A percentile compares a stretch with the other conserved stretches of the same genome.
Evolutionary conservation across 1,139 yeast genomes (phyloP).

Genomic region (Hansenula lynferdii): DNA sequence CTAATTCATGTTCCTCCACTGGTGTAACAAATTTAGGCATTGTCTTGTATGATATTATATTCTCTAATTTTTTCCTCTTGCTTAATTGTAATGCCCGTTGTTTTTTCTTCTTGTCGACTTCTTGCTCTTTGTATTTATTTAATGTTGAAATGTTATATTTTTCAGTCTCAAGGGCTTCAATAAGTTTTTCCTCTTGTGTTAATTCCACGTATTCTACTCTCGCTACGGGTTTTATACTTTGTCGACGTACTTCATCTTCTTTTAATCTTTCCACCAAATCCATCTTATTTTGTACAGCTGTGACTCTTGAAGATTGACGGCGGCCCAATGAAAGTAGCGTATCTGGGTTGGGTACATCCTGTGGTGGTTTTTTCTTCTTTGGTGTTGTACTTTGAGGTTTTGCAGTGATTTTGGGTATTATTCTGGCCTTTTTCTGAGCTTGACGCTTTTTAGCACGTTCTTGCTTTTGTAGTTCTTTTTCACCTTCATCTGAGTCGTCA

Average conservation of each 20-base stretch:
- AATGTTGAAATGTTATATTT: constrained; percentile 67
- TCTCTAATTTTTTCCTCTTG: constrained; percentile 51
- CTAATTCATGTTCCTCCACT: constrained; percentile 35
- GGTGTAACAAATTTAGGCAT: constrained; percentile 40
- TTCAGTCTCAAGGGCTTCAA: constrained; percentile 86
- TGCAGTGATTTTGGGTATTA: constrained; percentile 44
- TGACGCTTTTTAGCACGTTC: constrained; percentile 41
- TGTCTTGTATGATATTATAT: constrained; percentile 50
- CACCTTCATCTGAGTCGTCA: constrained; percentile 62
- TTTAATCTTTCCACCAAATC: constrained; percentile 71
- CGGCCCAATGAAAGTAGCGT: constrained; percentile 45
- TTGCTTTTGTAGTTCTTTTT: constrained; percentile 51
- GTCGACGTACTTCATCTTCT: constrained; percentile 65
- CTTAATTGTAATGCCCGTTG: constrained; percentile 71
- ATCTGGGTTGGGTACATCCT: constrained; percentile 38
- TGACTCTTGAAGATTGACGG: constrained; percentile 72
- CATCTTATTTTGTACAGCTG: constrained; percentile 76
- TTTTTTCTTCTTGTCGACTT: constrained; percentile 70
- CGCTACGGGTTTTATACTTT: constrained; percentile 25
- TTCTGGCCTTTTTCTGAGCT: constrained; percentile 32
- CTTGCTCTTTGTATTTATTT: constrained; percentile 77
- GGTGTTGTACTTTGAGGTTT: constrained; percentile 21
- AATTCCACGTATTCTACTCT: constrained; percentile 42
- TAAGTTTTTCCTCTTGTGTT: constrained; percentile 84
- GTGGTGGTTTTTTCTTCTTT: constrained; percentile 16